Percentiles rank a stretch among this genome's conserved stretches.
These are phyloP conservation scores for Saccharomycopsis javanensis DNA, from an alignment of 805 yeast species.

Conservation along the genomic window DNA sequence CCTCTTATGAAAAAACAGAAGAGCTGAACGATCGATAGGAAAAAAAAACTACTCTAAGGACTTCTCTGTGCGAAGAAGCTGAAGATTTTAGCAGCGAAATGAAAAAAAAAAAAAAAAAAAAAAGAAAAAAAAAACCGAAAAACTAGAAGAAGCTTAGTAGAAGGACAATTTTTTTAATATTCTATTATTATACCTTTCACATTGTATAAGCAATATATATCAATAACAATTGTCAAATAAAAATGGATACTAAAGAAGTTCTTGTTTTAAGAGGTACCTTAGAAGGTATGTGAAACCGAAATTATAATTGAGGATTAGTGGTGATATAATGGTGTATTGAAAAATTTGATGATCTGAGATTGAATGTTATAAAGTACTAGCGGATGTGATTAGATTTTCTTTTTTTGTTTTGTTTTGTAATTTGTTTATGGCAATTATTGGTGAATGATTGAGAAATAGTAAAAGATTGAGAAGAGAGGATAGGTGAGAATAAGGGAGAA, in stretches of 20 bases:
- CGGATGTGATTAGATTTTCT: too few species aligned
- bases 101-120: background rate
- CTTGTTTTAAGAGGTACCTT: conserved; percentile 99
- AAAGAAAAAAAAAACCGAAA: background rate
- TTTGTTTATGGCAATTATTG: too few species aligned
- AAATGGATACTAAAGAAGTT: conserved; percentile 86
- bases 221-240: conserved; percentile 12
- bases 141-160: background rate
- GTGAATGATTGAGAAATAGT: too few species aligned
- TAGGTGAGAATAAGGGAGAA: too few species aligned
- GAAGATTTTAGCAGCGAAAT: background rate
- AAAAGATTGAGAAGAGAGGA: too few species aligned
- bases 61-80: background rate
- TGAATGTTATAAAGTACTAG: background rate
- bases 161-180: background rate
- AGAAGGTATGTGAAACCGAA: conserved; percentile 49
- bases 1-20: too few species aligned
- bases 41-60: background rate
- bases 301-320: background rate
- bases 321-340: background rate
- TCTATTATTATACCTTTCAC: background rate
- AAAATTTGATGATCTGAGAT: too few species aligned
- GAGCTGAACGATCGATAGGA: background rate
- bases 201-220: background rate
- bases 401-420: too few species aligned